Conservation (phyloP, 805 yeast species). For the Yamadazyma philogaea region DNA sequence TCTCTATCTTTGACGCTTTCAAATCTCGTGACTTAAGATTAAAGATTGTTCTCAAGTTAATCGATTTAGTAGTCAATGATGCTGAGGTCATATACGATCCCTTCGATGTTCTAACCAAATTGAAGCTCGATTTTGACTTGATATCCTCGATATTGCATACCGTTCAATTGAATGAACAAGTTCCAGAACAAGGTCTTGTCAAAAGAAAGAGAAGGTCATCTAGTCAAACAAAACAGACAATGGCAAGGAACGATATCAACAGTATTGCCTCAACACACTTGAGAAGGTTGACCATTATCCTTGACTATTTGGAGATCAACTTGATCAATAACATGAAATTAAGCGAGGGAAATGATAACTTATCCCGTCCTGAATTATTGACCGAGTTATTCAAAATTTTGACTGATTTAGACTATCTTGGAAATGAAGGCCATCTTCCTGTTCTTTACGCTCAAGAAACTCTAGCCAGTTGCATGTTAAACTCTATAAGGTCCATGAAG, state of each 20-base stretch:
- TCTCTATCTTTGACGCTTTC: conserved; percentile 54
- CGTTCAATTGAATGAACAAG: conserved; percentile 51
- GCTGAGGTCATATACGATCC: conserved; percentile 30
- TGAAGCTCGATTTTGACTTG: conserved; percentile 52
- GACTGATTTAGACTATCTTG: conserved; percentile 77
- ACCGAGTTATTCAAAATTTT: conserved; percentile 56
- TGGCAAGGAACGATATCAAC: conserved; percentile 67
- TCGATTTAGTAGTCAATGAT: conserved; percentile 43
- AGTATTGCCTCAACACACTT: conserved; percentile 75
- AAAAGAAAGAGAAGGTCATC: conserved; percentile 83
- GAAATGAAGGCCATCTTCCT: conserved; percentile 88
- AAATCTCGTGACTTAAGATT: conserved; percentile 54
- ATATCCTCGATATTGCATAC: conserved; percentile 59
- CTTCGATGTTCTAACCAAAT: conserved; percentile 48
- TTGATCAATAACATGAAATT: conserved; percentile 30
- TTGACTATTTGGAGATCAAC: conserved; percentile 70
- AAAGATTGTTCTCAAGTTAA: conserved; percentile 45
- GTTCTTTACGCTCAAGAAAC: conserved; percentile 89
- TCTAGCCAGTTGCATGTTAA: conserved; percentile 79
- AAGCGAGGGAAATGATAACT: conserved; percentile 8
- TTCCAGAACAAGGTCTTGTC: conserved; percentile 51
- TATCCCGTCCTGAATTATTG: conserved; percentile 45
- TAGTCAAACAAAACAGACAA: conserved; percentile 70
- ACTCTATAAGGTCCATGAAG: conserved; percentile 58
- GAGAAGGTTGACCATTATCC: conserved; percentile 68